Evolutionary conservation across 1,284 basidiomycete genomes (phyloP), one percentile per base, ranked within the genome.

Genomic region (Cryptococcus sp.): DNA sequence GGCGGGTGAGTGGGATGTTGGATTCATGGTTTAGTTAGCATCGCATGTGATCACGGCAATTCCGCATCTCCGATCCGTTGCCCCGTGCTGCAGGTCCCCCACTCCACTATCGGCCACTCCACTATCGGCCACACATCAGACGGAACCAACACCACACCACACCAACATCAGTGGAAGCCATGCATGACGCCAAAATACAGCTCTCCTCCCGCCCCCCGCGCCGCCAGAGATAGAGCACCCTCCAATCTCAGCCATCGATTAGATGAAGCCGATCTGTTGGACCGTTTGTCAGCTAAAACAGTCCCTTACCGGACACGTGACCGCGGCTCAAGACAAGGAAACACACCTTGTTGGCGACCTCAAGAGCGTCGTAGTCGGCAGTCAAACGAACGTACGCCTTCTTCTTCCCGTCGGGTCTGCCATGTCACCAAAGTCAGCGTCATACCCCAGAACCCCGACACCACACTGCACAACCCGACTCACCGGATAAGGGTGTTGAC

Each of bases 371-470:
- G 79, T 95, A 90, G 82, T 98, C 95, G 36, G 94, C 80, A 39
- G 92, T 91, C 72, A 98, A 82, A 53, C 93, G 87, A 57, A 98
- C 92, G 78, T 96, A 98, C 50, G 95, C 95, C 88, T 98, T 98
- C 85, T 98, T 98, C 85, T 89, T 92, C 59, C 96, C 95, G 73
- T 98, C 96, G 58, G 95, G 96, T 78, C 91, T 92, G 63, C 2
- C 1, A 45, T n/a, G 8, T 18, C 12, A 21, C 20, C 5, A 43
- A 39, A 43, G 45, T 53, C 44, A 53, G 52, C 36, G 46, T 5
- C 13, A n/a, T 4, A 21, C 20, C 33, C 28, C 33, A 50, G 42
- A 44, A 15, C 16, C 33, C 23, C 24, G 6, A 18, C 24, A 6
- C 24, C 33, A 46, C 21, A 52, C 7, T 8, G 38, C n/a, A 20